phyloP scores from a whole-genome alignment of 352 stramenopile species.

The Pythium brassicae region DNA sequence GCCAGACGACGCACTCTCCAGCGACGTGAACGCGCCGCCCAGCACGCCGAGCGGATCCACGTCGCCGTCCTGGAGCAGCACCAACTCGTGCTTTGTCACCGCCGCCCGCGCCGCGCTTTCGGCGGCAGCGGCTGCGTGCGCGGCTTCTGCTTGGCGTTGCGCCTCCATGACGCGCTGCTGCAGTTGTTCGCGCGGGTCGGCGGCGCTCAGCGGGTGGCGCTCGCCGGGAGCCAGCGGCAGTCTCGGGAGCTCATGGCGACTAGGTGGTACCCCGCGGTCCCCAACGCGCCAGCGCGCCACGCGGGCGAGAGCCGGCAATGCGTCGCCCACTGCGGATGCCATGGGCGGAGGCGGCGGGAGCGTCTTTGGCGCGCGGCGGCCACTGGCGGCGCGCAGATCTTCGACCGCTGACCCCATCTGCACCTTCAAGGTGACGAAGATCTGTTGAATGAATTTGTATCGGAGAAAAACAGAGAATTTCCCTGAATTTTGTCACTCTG shows the following conservation, averaged over 20 bases:
- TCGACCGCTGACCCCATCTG: conserved; percentile 4
- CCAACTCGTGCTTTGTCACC: conserved; percentile 32
- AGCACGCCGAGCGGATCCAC: conserved; percentile 64
- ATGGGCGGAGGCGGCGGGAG: background rate
- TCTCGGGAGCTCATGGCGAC: conserved; percentile 19
- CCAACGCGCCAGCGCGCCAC: conserved; percentile 37
- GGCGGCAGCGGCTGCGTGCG: background rate
- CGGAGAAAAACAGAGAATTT: no score
- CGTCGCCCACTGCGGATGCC: background rate
- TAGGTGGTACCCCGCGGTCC: conserved; percentile 23
- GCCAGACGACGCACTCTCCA: background rate
- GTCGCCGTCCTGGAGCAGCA: conserved; percentile 63
- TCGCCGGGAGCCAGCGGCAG: conserved; percentile 22
- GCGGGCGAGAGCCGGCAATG: background rate
- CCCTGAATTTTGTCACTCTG: no score
- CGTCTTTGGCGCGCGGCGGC: no score
- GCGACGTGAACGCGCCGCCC: conserved; percentile 7
- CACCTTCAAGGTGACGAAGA: conserved; percentile 2
- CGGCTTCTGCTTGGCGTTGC: no score
- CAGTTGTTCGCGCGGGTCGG: background rate
- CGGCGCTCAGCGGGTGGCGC: conserved; percentile 36
- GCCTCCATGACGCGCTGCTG: background rate
- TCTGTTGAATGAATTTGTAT: no score
- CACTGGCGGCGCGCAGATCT: background rate
- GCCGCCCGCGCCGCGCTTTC: background rate